Conservation (phyloP, 495 filamentous ascomycete genomes). For the Podospora australis region DNA sequence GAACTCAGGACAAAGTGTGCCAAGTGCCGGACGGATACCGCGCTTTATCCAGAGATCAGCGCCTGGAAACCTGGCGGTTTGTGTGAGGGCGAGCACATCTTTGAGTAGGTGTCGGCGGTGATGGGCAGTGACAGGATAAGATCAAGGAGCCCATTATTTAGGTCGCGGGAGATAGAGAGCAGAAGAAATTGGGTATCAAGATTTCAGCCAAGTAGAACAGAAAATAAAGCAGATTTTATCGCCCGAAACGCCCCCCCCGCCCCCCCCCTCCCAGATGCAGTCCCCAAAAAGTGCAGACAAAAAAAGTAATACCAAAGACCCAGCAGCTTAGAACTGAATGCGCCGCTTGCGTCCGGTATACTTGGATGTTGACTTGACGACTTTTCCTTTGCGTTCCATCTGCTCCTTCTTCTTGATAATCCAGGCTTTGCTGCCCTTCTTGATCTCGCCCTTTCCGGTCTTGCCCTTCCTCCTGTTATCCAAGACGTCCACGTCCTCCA, state of each 20-base stretch:
- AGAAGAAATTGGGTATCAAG: slow-evolving; percentile 19
- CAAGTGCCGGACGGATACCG: slow-evolving; percentile 28
- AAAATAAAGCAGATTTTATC: slow-evolving; percentile 8
- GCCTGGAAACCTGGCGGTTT: slow-evolving; percentile 48
- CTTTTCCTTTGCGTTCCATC: slow-evolving; percentile 88
- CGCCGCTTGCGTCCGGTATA: slow-evolving; percentile 86
- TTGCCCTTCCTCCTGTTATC: slow-evolving; percentile 57
- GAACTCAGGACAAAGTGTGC: slow-evolving; percentile 19
- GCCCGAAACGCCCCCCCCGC: slow-evolving; percentile 19
- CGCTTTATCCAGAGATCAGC: slow-evolving; percentile 30
- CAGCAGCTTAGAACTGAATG: slow-evolving; percentile 36
- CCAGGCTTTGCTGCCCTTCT: slow-evolving; percentile 83
- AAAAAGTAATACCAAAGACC: background rate
- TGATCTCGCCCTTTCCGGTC: slow-evolving; percentile 44
- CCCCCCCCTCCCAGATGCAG: slow-evolving; percentile 7
- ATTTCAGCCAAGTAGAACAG: background rate
- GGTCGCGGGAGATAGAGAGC: background rate
- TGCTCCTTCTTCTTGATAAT: slow-evolving; percentile 94
- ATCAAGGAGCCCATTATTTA: too few species aligned
- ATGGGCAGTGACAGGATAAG: too few species aligned
- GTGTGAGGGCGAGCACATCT: slow-evolving; percentile 72
- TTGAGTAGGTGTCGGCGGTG: slow-evolving; percentile 49
- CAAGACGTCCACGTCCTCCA: slow-evolving; percentile 82
- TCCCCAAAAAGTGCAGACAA: background rate
- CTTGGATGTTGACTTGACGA: slow-evolving; percentile 83